Evolutionary conservation across 257 asterid genomes (phyloP), one percentile per base, ranked within the genome.

Genomic region (Dorcoceras hygrometricum): DNA sequence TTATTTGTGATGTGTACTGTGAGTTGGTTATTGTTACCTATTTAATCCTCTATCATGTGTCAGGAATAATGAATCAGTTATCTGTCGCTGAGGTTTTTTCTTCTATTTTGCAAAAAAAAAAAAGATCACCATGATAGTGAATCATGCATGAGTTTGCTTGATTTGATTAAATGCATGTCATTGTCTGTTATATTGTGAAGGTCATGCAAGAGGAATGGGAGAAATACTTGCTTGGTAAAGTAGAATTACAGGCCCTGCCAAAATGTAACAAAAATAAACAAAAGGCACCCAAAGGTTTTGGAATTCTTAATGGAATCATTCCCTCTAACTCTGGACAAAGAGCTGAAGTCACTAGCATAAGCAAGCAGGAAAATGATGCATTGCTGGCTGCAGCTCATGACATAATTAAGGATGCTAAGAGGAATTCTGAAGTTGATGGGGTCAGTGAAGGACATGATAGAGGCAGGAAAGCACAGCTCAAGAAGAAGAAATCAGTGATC

Each of bases 151-250:
- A 34, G 55, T 34, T 61, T 66, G 34, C 55, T 53, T 26, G 67
- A 58, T n/a, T 16, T 78, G 11, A 58, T 55, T 65, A 51, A 55
- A 53, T 72, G 62, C 39, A 43, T 68, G 31, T 26, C 28, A n/a
- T 25, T 58, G 29, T 60, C 57, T 70, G 71, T 23, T 34, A 56
- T 23, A 18, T 26, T 68, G 51, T 75, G 75, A 78, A 93, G 99
- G 99, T 90, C 64, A 88, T 93, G 97, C 77, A 34, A 62, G 89
- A 84, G 75, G 96, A 93, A 79, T 93, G 99, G 99, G 89, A 85
- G 69, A 90, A 90, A 58, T 93, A 90, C 81, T 80, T 93, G 85
- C 84, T 83, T 55, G 88, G 99, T 81, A 93, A 93, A 83, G 95
- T 93, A 69, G 90, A 93, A 84, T 78, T 93, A 81, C 90, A 86